Percentiles rank a stretch among this genome's conserved stretches.
These are phyloP conservation scores for Zanthoxylum bungeanum DNA, from an alignment of 345 rosid genomes.

Conservation along the genomic window DNA sequence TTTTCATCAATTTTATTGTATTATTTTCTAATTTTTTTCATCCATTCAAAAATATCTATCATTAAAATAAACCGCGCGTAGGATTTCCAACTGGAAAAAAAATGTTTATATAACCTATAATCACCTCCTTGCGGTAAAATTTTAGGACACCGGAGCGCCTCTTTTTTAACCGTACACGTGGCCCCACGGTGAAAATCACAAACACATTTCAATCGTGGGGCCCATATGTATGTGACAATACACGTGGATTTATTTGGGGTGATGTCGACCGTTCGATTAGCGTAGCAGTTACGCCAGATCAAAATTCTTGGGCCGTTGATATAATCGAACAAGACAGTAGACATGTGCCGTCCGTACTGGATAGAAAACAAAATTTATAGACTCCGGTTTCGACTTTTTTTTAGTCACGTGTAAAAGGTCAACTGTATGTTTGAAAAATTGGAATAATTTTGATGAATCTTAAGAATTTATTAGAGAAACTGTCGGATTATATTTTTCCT, in stretches of 20 bases:
- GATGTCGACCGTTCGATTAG: neutral
- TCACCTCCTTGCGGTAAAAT: neutral
- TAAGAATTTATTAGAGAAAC: neutral
- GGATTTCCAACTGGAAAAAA: neutral
- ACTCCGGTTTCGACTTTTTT: neutral
- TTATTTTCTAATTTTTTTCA: too few species aligned
- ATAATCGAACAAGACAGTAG: neutral
- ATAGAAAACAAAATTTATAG: neutral
- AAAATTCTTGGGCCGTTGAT: neutral
- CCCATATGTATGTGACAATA: neutral
- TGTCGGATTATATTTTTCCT: neutral
- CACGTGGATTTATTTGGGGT: neutral
- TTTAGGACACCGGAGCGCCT: neutral
- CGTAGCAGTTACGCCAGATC: neutral
- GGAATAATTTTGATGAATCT: neutral
- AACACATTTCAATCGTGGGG: neutral
- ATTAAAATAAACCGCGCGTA: neutral
- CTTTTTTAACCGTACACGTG: neutral
- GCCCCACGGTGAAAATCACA: neutral
- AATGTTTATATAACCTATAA: neutral
- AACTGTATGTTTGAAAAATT: too few species aligned
- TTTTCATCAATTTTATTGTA: too few species aligned
- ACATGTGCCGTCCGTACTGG: conserved; percentile 9
- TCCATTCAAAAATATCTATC: too few species aligned
- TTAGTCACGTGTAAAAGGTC: too few species aligned